Evolutionary conservation across 2,329 filamentous ascomycete genomes (phyloP), one percentile per base, ranked within the genome.

Genomic region (Grosmannia serpens): DNA sequence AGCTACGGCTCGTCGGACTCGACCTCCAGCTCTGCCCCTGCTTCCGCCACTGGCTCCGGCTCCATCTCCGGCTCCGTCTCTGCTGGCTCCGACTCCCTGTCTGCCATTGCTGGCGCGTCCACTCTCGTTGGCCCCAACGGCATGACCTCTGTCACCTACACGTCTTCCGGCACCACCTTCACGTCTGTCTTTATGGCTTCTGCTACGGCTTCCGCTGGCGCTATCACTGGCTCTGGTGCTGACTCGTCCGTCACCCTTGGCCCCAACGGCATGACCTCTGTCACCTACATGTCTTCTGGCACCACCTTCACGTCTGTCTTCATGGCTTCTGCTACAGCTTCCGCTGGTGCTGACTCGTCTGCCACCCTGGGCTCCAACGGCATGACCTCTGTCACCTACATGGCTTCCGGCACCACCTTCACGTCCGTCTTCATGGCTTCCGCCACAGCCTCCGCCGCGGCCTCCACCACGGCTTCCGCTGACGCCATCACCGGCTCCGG

Each of bases 401-500:
- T 29, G 33, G 44, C 27, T 8, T 33, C 53, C 13, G 60, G 59
- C 56, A 44, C 53, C 17, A 53, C 60, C 20, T 51, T 33, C 41
- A 56, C 47, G 27, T 35, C 35, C 44, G 26, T 10, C 4, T n/a
- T 20, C 26, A 7, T 20, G 49, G 7, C 49, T 51, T 33, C 59
- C 52, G 58, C 58, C 35, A 61, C 60, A 35, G 63, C 62, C 41
- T 63, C 63, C 47, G 38, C 56, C 22, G 29, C 15, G 5, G 31
- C 31, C 31, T 5, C 41, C 20, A n/a, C 20, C 7, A 44, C 41
- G 20, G 20, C 41, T 44, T 44, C 35, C 7, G 35, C 35, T 38
- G 35, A 4, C 17, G 35, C 35, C 17, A 13, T 38, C 31, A 9
- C 46, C 41, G 33, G 24, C 58, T 65, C 64, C 15, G 27, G 31